These are phyloP conservation scores for Zymoseptoria ardabiliae DNA, from an alignment of 2,329 filamentous ascomycete genomes.

Conservation along the genomic window DNA sequence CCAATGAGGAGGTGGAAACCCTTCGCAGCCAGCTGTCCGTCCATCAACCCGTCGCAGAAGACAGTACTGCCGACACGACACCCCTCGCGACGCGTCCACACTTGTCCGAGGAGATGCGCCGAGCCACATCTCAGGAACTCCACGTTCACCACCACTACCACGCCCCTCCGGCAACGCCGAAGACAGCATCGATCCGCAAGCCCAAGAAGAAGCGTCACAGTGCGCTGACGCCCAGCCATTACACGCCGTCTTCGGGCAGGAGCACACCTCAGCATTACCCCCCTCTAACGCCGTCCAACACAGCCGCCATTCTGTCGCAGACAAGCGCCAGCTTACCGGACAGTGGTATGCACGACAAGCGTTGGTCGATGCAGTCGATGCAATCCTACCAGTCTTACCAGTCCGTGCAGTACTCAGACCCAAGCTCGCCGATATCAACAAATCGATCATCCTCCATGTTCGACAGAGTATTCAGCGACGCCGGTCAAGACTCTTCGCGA, in stretches of 20 bases:
- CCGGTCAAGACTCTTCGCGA: conserved; percentile 57
- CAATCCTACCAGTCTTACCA: conserved; percentile 55
- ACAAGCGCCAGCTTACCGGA: conserved; percentile 52
- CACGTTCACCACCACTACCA: conserved; percentile 97
- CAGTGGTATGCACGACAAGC: conserved; percentile 38
- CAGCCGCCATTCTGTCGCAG: conserved; percentile 56
- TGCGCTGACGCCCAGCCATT: conserved; percentile 50
- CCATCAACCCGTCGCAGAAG: conserved; percentile 60
- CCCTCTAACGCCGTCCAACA: conserved; percentile 39
- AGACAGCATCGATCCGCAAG: conserved; percentile 32
- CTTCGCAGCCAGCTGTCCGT: conserved; percentile 73
- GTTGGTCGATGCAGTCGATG: conserved; percentile 59
- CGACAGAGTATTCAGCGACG: conserved; percentile 58
- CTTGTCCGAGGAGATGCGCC: conserved; percentile 59
- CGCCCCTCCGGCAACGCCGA: conserved; percentile 41
- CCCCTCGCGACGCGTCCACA: conserved; percentile 26
- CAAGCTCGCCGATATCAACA: conserved; percentile 73
- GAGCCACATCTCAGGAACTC: conserved; percentile 65
- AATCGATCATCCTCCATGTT: conserved; percentile 66
- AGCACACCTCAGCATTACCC: conserved; percentile 33
- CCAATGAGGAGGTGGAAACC: conserved; percentile 87
- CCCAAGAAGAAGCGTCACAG: conserved; percentile 64
- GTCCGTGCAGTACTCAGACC: conserved; percentile 55
- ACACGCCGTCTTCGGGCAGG: conserved; percentile 35
- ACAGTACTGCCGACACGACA: conserved; percentile 18